Percentiles rank a stretch among this genome's conserved stretches.
These are phyloP conservation scores for Dissophora globulifera DNA, from an alignment of 192 early-diverging fungal species.

Conservation along the genomic window DNA sequence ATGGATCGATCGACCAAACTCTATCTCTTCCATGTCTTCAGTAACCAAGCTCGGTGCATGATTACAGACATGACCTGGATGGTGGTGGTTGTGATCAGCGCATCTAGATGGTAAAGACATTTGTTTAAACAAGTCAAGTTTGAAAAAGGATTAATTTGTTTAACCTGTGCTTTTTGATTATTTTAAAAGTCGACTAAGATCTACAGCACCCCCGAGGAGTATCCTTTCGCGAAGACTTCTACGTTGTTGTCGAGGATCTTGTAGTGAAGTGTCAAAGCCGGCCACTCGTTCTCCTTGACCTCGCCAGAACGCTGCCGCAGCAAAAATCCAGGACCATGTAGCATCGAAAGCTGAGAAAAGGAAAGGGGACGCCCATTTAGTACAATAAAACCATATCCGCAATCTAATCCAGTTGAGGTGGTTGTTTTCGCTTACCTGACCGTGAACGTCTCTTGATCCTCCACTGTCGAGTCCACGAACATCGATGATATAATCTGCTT, in stretches of 20 bases:
- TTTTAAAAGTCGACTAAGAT: conserved; percentile 1
- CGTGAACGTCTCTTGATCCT: conserved; percentile 66
- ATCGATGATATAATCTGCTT: conserved; percentile 60
- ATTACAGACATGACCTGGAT: conserved; percentile 37
- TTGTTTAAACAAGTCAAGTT: too few species aligned
- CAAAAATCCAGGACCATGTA: conserved; percentile 61
- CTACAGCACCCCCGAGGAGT: conserved; percentile 64
- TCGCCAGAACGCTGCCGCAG: conserved; percentile 22
- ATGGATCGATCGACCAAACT: conserved; percentile 47
- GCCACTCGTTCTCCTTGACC: conserved; percentile 50
- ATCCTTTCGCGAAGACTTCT: conserved; percentile 68
- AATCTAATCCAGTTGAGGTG: too few species aligned
- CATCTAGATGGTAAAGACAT: neutral
- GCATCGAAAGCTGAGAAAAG: conserved; percentile 56
- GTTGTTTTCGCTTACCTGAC: conserved; percentile 57
- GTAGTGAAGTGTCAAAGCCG: conserved; percentile 63
- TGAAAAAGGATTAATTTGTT: neutral
- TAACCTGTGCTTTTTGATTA: neutral
- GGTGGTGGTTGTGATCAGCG: conserved; percentile 2
- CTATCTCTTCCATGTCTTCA: conserved; percentile 41
- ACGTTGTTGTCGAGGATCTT: conserved; percentile 70
- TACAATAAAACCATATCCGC: too few species aligned
- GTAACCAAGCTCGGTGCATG: conserved; percentile 18
- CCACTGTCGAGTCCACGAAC: conserved; percentile 63
- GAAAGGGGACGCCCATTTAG: too few species aligned